phyloP scores from a whole-genome alignment of 495 filamentous ascomycete species.

The Penicillium cosmopolitanum region DNA sequence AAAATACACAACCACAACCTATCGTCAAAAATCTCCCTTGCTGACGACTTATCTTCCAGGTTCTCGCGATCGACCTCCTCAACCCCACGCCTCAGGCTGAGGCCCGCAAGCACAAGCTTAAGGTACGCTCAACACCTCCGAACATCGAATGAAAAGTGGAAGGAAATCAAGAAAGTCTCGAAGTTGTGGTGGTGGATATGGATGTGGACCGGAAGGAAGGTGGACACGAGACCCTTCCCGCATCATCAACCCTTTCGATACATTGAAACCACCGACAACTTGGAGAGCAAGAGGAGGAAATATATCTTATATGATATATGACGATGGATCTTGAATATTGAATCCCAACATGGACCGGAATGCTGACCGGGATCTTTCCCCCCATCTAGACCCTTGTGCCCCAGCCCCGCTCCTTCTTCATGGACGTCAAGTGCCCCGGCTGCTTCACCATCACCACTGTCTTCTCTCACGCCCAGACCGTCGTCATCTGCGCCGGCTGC shows the following conservation, averaged over 20 bases:
- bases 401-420: conserved; percentile 97
- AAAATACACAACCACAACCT: conserved; percentile 14
- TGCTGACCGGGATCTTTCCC: conserved; percentile 21
- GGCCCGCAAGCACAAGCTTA: conserved; percentile 99
- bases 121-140: conserved; percentile 64
- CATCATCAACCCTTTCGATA: not conserved
- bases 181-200: not conserved
- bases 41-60: conserved; percentile 55
- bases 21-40: conserved; percentile 9
- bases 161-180: conserved; percentile 17
- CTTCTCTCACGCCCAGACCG: conserved; percentile 99
- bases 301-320: not conserved
- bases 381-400: conserved; percentile 80
- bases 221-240: not conserved
- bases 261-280: conserved; percentile 4
- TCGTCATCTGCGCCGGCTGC: conserved; percentile 98
- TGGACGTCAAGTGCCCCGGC: conserved; percentile 99
- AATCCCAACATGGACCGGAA: not conserved
- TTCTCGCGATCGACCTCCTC: conserved; percentile 99
- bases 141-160: conserved; percentile 13
- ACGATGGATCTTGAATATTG: conserved; percentile 2
- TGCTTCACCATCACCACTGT: conserved; percentile 99
- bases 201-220: conserved; percentile 13
- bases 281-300: not conserved
- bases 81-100: conserved; percentile 95